phyloP scores from a whole-genome alignment of 371 early-diverging fungal genomes.

The Apophysomyces ossiformis region DNA sequence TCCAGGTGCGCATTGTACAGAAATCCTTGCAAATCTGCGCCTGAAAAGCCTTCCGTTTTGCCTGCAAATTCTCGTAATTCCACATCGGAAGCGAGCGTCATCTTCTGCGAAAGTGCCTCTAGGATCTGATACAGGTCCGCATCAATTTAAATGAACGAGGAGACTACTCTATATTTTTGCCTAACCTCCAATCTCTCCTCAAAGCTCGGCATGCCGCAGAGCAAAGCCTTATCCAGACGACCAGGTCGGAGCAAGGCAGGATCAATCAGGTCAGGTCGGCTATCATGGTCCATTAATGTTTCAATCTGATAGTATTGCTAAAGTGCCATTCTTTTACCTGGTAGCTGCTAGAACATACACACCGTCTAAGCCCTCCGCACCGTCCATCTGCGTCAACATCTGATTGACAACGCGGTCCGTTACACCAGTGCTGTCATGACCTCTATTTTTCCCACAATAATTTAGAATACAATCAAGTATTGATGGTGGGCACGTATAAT shows the following conservation, averaged over 20 bases:
- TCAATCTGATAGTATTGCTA: constrained; percentile 6
- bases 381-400: constrained; percentile 96
- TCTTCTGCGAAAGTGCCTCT: constrained; percentile 64
- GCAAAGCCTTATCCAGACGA: constrained; percentile 94
- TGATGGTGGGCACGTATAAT: too few relatives aligned
- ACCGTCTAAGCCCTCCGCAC: constrained; percentile 90
- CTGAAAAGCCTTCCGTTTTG: constrained; percentile 79
- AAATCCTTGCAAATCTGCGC: constrained; percentile 95
- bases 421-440: constrained; percentile 91
- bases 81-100: constrained; percentile 63
- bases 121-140: constrained; percentile 52
- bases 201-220: constrained; percentile 83
- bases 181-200: constrained; percentile 72
- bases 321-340: constrained; percentile 48
- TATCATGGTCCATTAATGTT: constrained; percentile 40
- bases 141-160: neutral
- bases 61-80: constrained; percentile 67
- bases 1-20: constrained; percentile 92
- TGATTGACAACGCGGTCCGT: constrained; percentile 97
- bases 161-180: neutral
- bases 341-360: constrained; percentile 96
- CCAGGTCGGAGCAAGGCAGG: constrained; percentile 98
- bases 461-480: neutral
- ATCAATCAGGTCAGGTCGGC: constrained; percentile 99
- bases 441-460: constrained; percentile 48